Evolutionary conservation across 495 filamentous ascomycete genomes (phyloP).

Genomic region (Aspergillus haitiensis): DNA sequence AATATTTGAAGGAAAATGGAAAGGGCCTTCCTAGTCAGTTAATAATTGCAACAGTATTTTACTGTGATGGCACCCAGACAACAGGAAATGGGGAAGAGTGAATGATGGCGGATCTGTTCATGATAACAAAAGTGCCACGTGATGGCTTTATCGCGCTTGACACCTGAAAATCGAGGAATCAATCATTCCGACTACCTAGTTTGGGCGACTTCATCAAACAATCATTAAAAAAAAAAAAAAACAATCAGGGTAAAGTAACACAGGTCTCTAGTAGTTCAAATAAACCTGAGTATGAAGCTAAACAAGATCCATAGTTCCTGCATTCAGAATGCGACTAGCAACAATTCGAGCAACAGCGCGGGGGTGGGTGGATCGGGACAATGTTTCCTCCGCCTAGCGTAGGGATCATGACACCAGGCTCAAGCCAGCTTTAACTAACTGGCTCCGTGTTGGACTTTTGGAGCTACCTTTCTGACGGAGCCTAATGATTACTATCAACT

Average conservation of each 20-base stretch:
- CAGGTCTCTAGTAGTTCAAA: background rate
- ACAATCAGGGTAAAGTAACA: background rate
- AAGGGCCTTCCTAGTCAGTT: background rate
- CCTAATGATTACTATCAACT: background rate
- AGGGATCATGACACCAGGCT: background rate
- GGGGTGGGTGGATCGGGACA: conserved; percentile 15
- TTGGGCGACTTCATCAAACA: too few species aligned
- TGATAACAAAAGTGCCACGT: conserved; percentile 23
- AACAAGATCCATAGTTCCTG: background rate
- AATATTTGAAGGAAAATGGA: background rate
- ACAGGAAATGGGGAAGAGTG: too few species aligned
- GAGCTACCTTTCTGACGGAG: background rate
- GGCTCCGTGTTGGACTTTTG: background rate
- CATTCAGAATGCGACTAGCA: background rate
- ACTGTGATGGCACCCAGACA: too few species aligned
- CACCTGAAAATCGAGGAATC: conserved; percentile 3
- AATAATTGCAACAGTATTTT: background rate
- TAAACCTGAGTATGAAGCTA: background rate
- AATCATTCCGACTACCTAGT: background rate
- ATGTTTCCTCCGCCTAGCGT: conserved; percentile 15
- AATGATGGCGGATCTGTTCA: background rate
- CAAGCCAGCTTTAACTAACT: background rate
- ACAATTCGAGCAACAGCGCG: background rate
- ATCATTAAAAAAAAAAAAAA: too few species aligned
- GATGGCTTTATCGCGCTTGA: conserved; percentile 17